Base-by-base conservation (phyloP, 2,329 filamentous ascomycete genomes). In the Neoarthrinium moseri region DNA sequence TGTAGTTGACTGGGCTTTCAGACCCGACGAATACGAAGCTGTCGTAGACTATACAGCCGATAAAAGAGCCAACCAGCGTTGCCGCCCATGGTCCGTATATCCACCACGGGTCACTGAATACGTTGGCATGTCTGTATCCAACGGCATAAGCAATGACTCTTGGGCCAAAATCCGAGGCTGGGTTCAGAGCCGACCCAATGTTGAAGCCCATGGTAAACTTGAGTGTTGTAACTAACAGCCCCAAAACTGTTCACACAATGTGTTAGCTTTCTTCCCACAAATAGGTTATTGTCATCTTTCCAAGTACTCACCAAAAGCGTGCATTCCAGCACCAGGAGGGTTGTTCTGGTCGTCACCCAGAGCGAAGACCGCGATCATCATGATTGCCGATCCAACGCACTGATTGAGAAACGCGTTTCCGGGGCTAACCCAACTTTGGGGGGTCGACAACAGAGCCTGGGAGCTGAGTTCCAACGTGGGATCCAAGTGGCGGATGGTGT, bases 141-240 rank as follows among this genome's bases (percentile, higher is more conserved):
- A 60, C 58, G 1, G 62, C 57, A 21, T 62, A 61, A 6, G 61
- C 56, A 2, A 66, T 49, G 0, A 67, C 53, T 0, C 65, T 54
- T 1, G 64, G 64, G 2, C 66, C 66, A 29, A 69, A 63, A 24
- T 68, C 66, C 4, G 64, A 64, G 0, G 66, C 67, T 12, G 66
- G 65, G 22, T 68, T 70, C 44, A 69, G 43, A 0, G 66, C 60
- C 4, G 65, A 62, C 3, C 65, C 67, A 5, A 62, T 65, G 34
- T 68, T 68, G 32, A 65, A 66, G 0, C 63, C 66, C 2, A 69
- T 44, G 0, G 62, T 61, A 40, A 68, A 65, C 46, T 65, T 68
- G 18, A 69, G 54, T 2, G 60, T 62, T 0, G 63, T 61, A 3
- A 67, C 51, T 3, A 69, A 47, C 17, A 70, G 50, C 5, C 67